phyloP scores from a whole-genome alignment of 2,329 filamentous ascomycete species.

The Ploettnerulaceae sp. region DNA sequence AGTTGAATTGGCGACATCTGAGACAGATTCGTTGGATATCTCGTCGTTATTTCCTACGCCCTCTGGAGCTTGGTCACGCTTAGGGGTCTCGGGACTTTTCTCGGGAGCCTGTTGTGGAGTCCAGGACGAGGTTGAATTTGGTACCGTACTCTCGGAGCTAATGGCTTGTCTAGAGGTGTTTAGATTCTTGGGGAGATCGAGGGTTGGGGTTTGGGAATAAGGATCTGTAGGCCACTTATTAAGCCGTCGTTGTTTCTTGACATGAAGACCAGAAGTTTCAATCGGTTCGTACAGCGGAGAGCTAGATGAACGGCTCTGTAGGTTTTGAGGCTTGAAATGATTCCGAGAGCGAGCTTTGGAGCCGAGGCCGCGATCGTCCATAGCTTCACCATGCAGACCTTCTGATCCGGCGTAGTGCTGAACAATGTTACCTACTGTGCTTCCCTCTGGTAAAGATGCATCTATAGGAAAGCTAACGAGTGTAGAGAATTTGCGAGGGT shows the following conservation, averaged over 20 bases:
- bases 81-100: not conserved
- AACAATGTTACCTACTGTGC: constrained; percentile 27
- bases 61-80: not conserved
- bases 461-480: constrained; percentile 8
- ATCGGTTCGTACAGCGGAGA: not conserved
- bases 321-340: not conserved
- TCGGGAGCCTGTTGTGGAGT: not conserved
- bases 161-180: not conserved
- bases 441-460: constrained; percentile 21
- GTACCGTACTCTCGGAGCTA: not conserved
- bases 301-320: not conserved
- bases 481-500: constrained; percentile 9
- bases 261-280: constrained; percentile 1
- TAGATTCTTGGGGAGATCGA: not conserved
- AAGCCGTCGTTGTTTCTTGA: not conserved
- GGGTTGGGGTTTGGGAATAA: not conserved
- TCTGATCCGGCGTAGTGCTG: constrained; percentile 8
- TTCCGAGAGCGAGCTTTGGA: not conserved
- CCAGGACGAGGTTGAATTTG: not conserved
- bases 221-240: not conserved
- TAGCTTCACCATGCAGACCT: not conserved
- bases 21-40: not conserved
- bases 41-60: not conserved
- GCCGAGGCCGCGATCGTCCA: not conserved
- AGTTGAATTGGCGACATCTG: constrained; percentile 9